These are phyloP conservation scores for Metschnikowia chrysomelidarum DNA, from an alignment of 805 yeast genomes.

Conservation along the genomic window DNA sequence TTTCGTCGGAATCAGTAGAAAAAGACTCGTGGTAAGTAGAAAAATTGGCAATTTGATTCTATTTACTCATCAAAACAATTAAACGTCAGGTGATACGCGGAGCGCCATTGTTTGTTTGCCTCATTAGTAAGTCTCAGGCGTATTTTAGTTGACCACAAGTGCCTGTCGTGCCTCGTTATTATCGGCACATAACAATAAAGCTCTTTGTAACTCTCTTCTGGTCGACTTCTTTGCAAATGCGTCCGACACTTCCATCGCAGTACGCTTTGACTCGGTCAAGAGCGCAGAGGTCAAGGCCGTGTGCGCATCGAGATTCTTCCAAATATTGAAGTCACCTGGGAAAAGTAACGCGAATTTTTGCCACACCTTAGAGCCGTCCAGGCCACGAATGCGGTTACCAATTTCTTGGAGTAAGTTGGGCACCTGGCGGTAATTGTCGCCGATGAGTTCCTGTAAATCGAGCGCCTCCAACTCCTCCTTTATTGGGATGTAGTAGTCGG, in stretches of 20 bases:
- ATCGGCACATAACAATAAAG: constrained; percentile 60
- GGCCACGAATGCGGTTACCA: constrained; percentile 35
- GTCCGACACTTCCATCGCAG: constrained; percentile 50
- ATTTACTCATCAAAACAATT: too few relatives aligned
- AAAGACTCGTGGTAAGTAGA: too few relatives aligned
- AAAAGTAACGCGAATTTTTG: constrained; percentile 70
- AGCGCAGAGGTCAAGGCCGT: constrained; percentile 61
- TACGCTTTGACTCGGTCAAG: constrained; percentile 47
- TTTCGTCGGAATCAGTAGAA: too few relatives aligned
- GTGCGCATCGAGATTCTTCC: constrained; percentile 61
- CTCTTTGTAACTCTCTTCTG: constrained; percentile 61
- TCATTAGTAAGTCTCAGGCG: too few relatives aligned
- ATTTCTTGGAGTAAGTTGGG: constrained; percentile 60
- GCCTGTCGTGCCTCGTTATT: constrained; percentile 14
- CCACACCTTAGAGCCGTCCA: constrained; percentile 41
- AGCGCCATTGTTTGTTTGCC: too few relatives aligned
- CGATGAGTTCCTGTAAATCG: constrained; percentile 43
- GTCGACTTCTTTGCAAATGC: constrained; percentile 49
- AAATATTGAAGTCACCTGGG: constrained; percentile 66
- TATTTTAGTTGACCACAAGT: too few relatives aligned
- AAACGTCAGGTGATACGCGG: too few relatives aligned
- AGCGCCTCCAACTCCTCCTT: constrained; percentile 61
- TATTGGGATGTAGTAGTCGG: constrained; percentile 60
- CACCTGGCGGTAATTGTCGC: constrained; percentile 53
- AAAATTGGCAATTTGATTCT: too few relatives aligned